Conservation (phyloP, 2,329 filamentous ascomycete species). For the Cucurbitaria berberidis region DNA sequence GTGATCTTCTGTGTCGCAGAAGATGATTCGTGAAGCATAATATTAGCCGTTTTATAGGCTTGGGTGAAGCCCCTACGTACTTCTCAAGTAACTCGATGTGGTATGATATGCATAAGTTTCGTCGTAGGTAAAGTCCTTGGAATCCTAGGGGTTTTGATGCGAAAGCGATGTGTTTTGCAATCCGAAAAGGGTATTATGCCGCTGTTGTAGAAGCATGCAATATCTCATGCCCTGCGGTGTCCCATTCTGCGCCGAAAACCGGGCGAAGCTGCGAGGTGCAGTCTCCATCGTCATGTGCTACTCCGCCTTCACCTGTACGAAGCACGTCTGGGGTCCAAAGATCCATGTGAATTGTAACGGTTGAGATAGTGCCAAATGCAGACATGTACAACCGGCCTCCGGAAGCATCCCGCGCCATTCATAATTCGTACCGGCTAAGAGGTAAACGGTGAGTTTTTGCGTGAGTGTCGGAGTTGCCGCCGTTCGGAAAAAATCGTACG, state of each 20-base stretch:
- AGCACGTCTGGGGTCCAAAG: too few species aligned
- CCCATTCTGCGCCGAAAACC: background rate
- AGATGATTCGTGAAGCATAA: constrained; percentile 4
- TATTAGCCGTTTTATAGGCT: constrained; percentile 4
- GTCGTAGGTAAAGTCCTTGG: constrained; percentile 6
- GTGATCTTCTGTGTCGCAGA: constrained; percentile 4
- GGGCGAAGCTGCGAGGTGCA: background rate
- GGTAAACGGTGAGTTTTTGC: constrained; percentile 7
- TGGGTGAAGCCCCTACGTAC: constrained; percentile 1
- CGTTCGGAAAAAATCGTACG: constrained; percentile 16
- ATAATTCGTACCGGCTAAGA: constrained; percentile 14
- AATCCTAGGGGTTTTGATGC: constrained; percentile 1
- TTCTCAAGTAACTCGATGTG: constrained; percentile 6
- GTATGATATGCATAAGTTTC: constrained; percentile 19
- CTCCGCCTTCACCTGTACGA: background rate
- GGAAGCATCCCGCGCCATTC: constrained; percentile 10
- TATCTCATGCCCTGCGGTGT: background rate
- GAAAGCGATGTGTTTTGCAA: constrained; percentile 12
- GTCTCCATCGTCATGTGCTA: background rate
- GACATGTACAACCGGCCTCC: background rate
- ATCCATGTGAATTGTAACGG: background rate
- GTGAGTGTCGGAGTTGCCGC: constrained; percentile 25
- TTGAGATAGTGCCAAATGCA: background rate
- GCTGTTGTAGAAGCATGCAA: background rate
- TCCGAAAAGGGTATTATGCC: constrained; percentile 14